Percentiles rank a stretch among this genome's conserved stretches.
Evolutionary conservation across 2,329 filamentous ascomycete species (phyloP).

Genomic region (Stemphylium lycopersici): DNA sequence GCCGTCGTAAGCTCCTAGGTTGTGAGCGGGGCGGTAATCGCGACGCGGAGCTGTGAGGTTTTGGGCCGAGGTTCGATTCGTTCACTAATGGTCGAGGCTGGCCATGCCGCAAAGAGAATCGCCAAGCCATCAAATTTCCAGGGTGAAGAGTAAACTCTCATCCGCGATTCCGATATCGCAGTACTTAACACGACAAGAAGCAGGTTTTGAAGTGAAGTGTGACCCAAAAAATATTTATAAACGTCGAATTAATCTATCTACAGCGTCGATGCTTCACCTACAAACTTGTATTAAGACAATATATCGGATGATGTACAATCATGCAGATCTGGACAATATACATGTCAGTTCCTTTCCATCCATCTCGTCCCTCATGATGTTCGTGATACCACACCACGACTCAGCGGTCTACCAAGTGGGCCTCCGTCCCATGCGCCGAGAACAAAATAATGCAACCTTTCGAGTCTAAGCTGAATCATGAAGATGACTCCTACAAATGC

Average conservation of each 20-base stretch:
- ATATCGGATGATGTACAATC: constrained; percentile 8
- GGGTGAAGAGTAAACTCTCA: neutral
- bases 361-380: constrained; percentile 22
- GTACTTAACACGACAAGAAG: neutral
- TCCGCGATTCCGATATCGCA: constrained; percentile 3
- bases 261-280: constrained; percentile 9
- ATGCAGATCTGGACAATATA: constrained; percentile 18
- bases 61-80: constrained; percentile 44
- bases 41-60: constrained; percentile 30
- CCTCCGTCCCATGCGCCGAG: constrained; percentile 22
- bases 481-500: constrained; percentile 46
- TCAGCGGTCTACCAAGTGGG: constrained; percentile 5
- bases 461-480: constrained; percentile 37
- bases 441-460: constrained; percentile 29
- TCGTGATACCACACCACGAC: constrained; percentile 15
- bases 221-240: neutral
- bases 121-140: neutral
- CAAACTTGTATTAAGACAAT: constrained; percentile 18
- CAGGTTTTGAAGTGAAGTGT: neutral
- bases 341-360: constrained; percentile 15
- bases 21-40: constrained; percentile 36
- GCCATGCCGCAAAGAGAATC: constrained; percentile 14
- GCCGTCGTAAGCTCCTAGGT: constrained; percentile 18
- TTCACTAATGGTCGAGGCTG: constrained; percentile 15
- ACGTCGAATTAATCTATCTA: constrained; percentile 25